A percentile compares a stretch with the other conserved stretches of the same genome.
phyloP scores from a whole-genome alignment of 345 rosid species.

The Eucalyptus decipiens region DNA sequence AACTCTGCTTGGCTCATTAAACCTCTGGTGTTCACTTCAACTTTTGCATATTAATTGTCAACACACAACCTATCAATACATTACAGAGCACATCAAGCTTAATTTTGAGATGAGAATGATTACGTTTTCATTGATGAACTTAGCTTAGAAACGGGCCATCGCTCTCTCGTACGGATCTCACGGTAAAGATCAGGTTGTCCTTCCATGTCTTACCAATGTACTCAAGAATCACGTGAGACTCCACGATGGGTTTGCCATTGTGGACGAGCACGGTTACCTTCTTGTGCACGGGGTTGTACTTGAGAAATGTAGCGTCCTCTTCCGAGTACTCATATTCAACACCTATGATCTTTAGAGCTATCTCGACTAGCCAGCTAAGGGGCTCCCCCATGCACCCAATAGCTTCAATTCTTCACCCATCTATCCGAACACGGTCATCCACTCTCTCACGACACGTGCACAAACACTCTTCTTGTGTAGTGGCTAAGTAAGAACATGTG shows the following conservation, averaged over 20 bases:
- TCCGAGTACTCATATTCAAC: slow-evolving; percentile 8
- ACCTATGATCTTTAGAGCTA: slow-evolving; percentile 18
- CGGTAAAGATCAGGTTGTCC: slow-evolving; percentile 12
- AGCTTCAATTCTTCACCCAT: slow-evolving; percentile 7
- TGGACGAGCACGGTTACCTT: no score
- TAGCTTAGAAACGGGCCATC: slow-evolving; percentile 15
- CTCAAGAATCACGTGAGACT: slow-evolving; percentile 9
- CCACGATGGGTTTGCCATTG: slow-evolving; percentile 1
- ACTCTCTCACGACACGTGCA: not conserved
- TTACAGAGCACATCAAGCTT: not conserved
- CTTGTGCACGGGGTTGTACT: slow-evolving; percentile 14
- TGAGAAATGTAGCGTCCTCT: slow-evolving; percentile 11
- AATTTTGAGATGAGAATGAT: not conserved
- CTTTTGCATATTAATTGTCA: not conserved
- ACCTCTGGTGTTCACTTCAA: not conserved
- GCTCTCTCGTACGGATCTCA: slow-evolving; percentile 6
- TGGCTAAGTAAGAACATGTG: not conserved
- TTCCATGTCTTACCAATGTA: slow-evolving; percentile 33
- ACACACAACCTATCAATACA: not conserved
- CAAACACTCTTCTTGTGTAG: not conserved
- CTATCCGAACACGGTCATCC: not conserved
- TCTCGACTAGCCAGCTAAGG: slow-evolving; percentile 6
- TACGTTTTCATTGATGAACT: slow-evolving; percentile 17
- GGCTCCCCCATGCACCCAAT: slow-evolving; percentile 9
- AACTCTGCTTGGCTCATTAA: not conserved